Percentiles rank a stretch among this genome's conserved stretches.
Evolutionary conservation across 2,329 filamentous ascomycete species (phyloP).

Genomic region (Aspergillus ruber): DNA sequence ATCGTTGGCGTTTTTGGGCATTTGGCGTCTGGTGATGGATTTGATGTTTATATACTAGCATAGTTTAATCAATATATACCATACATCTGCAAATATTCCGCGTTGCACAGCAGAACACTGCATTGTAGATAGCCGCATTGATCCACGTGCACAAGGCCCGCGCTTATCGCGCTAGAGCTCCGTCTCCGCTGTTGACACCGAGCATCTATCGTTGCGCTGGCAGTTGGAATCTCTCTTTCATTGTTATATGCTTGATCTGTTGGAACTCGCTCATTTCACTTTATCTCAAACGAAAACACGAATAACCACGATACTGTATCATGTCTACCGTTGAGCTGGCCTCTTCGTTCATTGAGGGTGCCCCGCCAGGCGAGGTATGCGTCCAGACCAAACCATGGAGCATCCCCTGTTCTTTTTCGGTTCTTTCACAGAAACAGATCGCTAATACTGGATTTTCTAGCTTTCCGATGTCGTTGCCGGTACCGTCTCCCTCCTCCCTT

Average conservation of each 20-base stretch:
- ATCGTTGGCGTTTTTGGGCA: background rate
- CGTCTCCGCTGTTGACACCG: slow-evolving; percentile 14
- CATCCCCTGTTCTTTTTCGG: slow-evolving; percentile 5
- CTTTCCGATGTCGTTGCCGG: slow-evolving; percentile 82
- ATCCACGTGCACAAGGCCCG: slow-evolving; percentile 11
- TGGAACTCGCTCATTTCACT: background rate
- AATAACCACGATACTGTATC: slow-evolving; percentile 24
- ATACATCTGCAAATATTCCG: too few relatives aligned
- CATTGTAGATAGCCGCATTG: too few relatives aligned
- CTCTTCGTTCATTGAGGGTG: slow-evolving; percentile 85
- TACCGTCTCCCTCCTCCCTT: slow-evolving; percentile 34
- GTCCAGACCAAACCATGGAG: background rate
- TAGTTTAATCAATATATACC: slow-evolving; percentile 2
- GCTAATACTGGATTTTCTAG: slow-evolving; percentile 41
- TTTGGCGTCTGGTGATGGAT: background rate
- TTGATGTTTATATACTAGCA: slow-evolving; percentile 5
- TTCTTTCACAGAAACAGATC: slow-evolving; percentile 19
- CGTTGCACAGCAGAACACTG: too few relatives aligned
- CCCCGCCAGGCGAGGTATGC: slow-evolving; percentile 88
- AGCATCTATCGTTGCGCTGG: slow-evolving; percentile 4
- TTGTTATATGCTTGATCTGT: too few relatives aligned
- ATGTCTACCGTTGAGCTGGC: slow-evolving; percentile 53
- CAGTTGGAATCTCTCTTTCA: background rate
- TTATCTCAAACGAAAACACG: background rate
- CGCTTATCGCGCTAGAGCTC: slow-evolving; percentile 17